phyloP scores from a whole-genome alignment of 2,329 filamentous ascomycete genomes.

The Botrytis pseudocinerea region DNA sequence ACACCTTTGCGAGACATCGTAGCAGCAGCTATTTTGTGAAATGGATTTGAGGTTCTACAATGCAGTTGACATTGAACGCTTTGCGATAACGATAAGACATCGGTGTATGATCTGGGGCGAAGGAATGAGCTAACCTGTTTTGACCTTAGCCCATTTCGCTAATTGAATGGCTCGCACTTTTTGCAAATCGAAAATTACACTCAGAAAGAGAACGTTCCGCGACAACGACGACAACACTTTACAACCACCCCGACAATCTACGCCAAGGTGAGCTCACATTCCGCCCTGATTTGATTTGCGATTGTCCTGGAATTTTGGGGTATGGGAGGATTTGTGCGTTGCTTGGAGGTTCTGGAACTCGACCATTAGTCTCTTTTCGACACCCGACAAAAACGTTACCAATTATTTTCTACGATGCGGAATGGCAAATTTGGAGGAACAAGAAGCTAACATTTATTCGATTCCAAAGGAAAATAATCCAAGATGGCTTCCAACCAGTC shows the following conservation, averaged over 20 bases:
- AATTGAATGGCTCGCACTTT: conserved; percentile 25
- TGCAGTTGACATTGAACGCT: background rate
- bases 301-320: background rate
- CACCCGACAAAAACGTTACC: background rate
- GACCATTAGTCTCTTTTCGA: background rate
- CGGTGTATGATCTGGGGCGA: background rate
- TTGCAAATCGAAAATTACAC: conserved; percentile 23
- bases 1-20: conserved; percentile 76
- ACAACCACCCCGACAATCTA: conserved; percentile 25
- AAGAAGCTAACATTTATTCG: conserved; percentile 18
- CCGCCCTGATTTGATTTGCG: conserved; percentile 1
- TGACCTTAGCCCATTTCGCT: conserved; percentile 20
- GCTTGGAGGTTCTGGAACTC: conserved; percentile 11
- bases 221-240: conserved; percentile 26
- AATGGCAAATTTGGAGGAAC: conserved; percentile 2
- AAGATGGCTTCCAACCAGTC: conserved; percentile 65
- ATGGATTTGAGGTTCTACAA: conserved; percentile 2
- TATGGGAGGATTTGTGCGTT: conserved; percentile 12
- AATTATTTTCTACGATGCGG: conserved; percentile 5
- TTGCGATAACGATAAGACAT: conserved; percentile 20
- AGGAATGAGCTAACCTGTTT: background rate
- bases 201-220: conserved; percentile 20
- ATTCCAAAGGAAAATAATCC: conserved; percentile 24
- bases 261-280: conserved; percentile 23
- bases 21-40: conserved; percentile 2